Base-by-base conservation (phyloP, 495 filamentous ascomycete species). In the Penicillium mononematosum region DNA sequence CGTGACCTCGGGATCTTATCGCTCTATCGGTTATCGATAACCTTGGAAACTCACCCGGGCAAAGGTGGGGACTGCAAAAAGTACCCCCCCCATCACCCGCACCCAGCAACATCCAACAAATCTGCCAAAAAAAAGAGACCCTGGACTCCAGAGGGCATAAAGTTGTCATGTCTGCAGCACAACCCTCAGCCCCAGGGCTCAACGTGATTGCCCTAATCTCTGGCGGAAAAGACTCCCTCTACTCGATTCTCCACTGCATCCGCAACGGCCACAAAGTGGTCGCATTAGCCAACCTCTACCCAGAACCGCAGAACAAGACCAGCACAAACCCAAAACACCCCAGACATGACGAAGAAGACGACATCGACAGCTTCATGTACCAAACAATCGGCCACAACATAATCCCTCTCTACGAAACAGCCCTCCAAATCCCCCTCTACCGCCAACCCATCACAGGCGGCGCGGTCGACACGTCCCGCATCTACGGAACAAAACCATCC, bases 341-440 rank as follows among this genome's bases (percentile, higher is more conserved):
- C 11, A 27, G 44, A 31, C 17, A 56, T 50, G 61, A 63, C 8
- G 77, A 78, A 45, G 81, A 85, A 56, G 77, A 85, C 56, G 91
- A 95, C 72, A 81, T 94, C 61, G 88, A 98, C 74, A 96, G 90
- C 79, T 96, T 91, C 84, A 98, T 98, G 94, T 98, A 97, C 80
- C 94, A 98, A 76, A 98, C 95, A 1, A 89, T 95, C 50, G 94
- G 94, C 39, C 92, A 97, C 74, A 78, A 79, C 50, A 73, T 97
- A 19, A 88, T 97, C 47, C 94, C 93, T 6, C 81, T 96, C 19
- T 98, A 96, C 69, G 83, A 85, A 56, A 62, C 81, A 31, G 90
- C 89, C 2, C 84, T 96, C 4, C 80, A 77, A 2, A 74, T 96
- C 31, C 92, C 92, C 10, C 78, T 96, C 2, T 96, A 91, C 69